Evolutionary conservation across 148 eudicot genomes (phyloP).

Genomic region (Fagopyrum homotropicum): DNA sequence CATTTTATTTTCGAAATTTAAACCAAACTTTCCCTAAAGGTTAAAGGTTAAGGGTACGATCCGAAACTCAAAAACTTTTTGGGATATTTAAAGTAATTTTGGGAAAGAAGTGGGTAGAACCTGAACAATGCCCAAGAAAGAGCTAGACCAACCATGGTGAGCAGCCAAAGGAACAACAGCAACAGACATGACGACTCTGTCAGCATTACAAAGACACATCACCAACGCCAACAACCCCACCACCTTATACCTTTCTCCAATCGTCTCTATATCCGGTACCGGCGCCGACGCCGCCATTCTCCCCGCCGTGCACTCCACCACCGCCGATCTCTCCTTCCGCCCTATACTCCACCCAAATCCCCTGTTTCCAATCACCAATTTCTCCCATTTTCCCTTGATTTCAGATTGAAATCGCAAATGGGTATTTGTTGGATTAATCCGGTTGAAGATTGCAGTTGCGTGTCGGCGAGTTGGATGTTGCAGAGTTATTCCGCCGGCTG

Average conservation of each 20-base stretch:
- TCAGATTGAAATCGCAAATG: constrained; percentile 13
- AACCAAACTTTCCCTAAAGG: too few relatives aligned
- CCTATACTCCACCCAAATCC: background rate
- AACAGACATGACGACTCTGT: constrained; percentile 86
- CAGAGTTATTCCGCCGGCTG: background rate
- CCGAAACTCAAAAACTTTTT: too few relatives aligned
- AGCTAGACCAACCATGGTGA: constrained; percentile 58
- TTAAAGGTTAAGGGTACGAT: too few relatives aligned
- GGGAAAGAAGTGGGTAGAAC: constrained; percentile 18
- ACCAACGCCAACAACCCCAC: constrained; percentile 69
- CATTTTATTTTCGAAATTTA: too few relatives aligned
- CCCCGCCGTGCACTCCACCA: constrained; percentile 44
- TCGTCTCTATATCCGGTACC: constrained; percentile 20
- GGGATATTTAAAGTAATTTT: too few relatives aligned
- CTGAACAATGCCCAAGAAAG: constrained; percentile 93
- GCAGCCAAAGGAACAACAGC: constrained; percentile 84
- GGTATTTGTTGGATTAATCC: constrained; percentile 10
- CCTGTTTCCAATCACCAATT: background rate
- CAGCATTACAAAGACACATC: constrained; percentile 84
- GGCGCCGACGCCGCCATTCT: constrained; percentile 14
- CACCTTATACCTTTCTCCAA: constrained; percentile 62
- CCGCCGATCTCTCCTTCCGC: constrained; percentile 10
- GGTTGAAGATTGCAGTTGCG: background rate
- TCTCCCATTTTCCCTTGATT: constrained; percentile 14
- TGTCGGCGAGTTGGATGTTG: background rate